Percentiles rank a stretch among this genome's conserved stretches.
Conservation (phyloP, 176 grass and related monocot genomes). For the Dendrocalamus sinicus region DNA sequence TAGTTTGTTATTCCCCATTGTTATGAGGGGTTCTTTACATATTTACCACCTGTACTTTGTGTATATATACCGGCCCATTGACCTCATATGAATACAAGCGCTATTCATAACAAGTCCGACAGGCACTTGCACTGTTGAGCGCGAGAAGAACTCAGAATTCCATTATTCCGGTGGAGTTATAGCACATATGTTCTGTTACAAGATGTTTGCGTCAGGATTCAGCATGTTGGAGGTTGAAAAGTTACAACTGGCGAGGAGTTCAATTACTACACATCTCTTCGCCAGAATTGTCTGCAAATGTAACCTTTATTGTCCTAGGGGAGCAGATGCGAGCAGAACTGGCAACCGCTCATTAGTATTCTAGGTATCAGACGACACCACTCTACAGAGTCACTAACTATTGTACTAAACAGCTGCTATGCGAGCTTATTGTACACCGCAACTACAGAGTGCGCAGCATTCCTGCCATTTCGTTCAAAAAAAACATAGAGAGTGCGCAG, state of each 20-base stretch:
- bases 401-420: slow-evolving; percentile 5
- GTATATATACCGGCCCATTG: too few species aligned
- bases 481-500: neutral
- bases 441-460: neutral
- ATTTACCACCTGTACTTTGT: too few species aligned
- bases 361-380: neutral
- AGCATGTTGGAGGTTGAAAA: neutral
- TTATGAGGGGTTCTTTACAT: too few species aligned
- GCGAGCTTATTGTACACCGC: slow-evolving; percentile 33
- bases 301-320: slow-evolving; percentile 14
- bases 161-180: neutral
- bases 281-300: neutral
- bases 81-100: too few species aligned
- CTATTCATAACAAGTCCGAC: too few species aligned
- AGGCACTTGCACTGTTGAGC: neutral
- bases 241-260: neutral
- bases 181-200: neutral
- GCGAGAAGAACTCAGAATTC: neutral
- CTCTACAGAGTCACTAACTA: neutral
- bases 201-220: neutral
- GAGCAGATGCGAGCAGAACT: slow-evolving; percentile 19
- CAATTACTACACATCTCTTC: neutral
- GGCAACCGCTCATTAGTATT: slow-evolving; percentile 4
- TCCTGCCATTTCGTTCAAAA: too few species aligned
- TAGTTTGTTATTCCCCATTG: too few species aligned